phyloP scores from a whole-genome alignment of 495 filamentous ascomycete genomes.

The Saxophila tyrrhenica region DNA sequence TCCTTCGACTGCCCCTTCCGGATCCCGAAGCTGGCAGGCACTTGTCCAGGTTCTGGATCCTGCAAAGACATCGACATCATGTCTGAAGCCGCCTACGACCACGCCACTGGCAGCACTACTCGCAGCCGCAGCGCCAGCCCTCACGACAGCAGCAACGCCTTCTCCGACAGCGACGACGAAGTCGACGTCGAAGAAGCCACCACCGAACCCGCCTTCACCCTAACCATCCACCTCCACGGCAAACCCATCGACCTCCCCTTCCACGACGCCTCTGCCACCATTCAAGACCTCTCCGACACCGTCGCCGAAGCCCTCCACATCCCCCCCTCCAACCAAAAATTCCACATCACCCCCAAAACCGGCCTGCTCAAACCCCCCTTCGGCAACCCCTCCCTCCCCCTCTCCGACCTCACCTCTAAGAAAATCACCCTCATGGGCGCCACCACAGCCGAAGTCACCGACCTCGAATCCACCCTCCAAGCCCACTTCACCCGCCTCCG shows the following conservation, averaged over 20 bases:
- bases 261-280: conserved; percentile 34
- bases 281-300: conserved; percentile 49
- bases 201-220: conserved; percentile 1
- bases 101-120: neutral
- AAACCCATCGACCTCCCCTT: conserved; percentile 16
- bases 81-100: neutral
- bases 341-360: conserved; percentile 58
- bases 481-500: conserved; percentile 33
- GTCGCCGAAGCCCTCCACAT: conserved; percentile 49
- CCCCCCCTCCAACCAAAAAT: conserved; percentile 59
- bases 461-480: conserved; percentile 36
- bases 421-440: conserved; percentile 55
- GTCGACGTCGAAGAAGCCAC: conserved; percentile 4
- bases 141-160: neutral
- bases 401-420: conserved; percentile 42
- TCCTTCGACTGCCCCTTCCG: neutral
- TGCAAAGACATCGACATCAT: conserved; percentile 4
- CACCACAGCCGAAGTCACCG: conserved; percentile 40
- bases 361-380: conserved; percentile 59
- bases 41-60: neutral
- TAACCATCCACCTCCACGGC: conserved; percentile 19
- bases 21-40: neutral
- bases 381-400: conserved; percentile 37
- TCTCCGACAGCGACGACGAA: conserved; percentile 2
- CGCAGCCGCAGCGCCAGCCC: neutral